Base-by-base conservation (phyloP, 2,329 filamentous ascomycete species). In the Diatrype stigma region DNA sequence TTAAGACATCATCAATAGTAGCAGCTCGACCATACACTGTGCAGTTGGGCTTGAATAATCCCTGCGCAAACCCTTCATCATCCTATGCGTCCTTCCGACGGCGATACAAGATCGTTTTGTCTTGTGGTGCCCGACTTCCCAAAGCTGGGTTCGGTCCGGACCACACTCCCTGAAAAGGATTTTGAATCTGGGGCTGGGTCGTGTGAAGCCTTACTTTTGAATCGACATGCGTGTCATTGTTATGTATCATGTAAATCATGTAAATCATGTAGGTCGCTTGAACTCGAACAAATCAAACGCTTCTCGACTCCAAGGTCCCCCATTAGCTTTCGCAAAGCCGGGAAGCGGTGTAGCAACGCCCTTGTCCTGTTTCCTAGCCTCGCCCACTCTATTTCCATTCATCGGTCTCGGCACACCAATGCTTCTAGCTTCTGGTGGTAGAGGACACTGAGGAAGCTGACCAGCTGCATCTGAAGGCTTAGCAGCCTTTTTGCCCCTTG, bases 271-370 rank as follows among this genome's bases (percentile, higher is more conserved):
- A 65, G 84, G 85, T 45, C 81, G 74, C 61, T 76, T 81, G 60
- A 73, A 79, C 35, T 80, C 82, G 55, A 89, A 79, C 45, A 89
- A 62, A 63, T 89, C 86, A 56, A 81, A 75, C 1, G 86, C 85
- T 62, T 89, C 85, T 22, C 75, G 78, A 58, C 84, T 88, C 86
- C 86, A 89, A 0, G 86, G 80, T 2, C 85, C 85, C 16, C 79
- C 71, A 57, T 79, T 80, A 3, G 73, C 76, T 59, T 71, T 77
- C 2, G 68, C 68, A 51, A 80, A 78, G 2, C 71, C 72, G 10
- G 73, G 70, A 51, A 76, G 62, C n/a, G 53, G 53, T 56, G 55
- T 49, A 32, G 46, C 32, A 34, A 45, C 40, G 50, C 46, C 48
- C 48, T 51, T 55, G 21, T 48, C 51, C 14, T 49, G 45, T 30